Percentiles rank a stretch among this genome's conserved stretches.
Conservation (phyloP, 495 filamentous ascomycete genomes). For the Talaromyces thailandensis region DNA sequence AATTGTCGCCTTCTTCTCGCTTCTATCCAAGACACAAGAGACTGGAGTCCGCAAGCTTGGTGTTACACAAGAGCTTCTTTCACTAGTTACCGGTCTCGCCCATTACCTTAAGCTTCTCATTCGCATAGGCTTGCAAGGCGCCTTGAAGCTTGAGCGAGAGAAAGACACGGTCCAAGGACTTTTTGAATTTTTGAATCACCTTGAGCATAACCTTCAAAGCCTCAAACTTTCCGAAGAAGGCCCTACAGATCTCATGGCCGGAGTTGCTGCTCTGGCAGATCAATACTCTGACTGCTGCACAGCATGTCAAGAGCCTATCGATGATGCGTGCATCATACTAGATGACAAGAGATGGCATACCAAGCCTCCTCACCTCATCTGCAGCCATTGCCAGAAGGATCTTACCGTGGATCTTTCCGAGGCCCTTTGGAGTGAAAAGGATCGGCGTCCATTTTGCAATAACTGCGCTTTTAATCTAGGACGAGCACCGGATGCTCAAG, state of each 20-base stretch:
- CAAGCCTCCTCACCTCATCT: slow-evolving; percentile 59
- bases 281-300: slow-evolving; percentile 74
- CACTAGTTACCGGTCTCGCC: slow-evolving; percentile 89
- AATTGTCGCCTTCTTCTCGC: slow-evolving; percentile 93
- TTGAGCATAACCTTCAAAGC: slow-evolving; percentile 58
- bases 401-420: slow-evolving; percentile 54
- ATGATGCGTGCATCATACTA: slow-evolving; percentile 76
- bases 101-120: slow-evolving; percentile 98
- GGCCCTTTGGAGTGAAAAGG: slow-evolving; percentile 55
- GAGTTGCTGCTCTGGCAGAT: slow-evolving; percentile 64
- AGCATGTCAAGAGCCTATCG: slow-evolving; percentile 75
- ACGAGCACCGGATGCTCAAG: slow-evolving; percentile 36
- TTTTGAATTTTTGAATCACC: slow-evolving; percentile 68
- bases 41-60: slow-evolving; percentile 78
- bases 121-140: slow-evolving; percentile 89
- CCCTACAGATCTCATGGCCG: slow-evolving; percentile 62
- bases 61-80: slow-evolving; percentile 92
- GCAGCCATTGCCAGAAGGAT: slow-evolving; percentile 65
- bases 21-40: slow-evolving; percentile 90
- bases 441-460: slow-evolving; percentile 58
- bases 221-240: slow-evolving; percentile 50
- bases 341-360: slow-evolving; percentile 76
- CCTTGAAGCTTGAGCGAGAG: slow-evolving; percentile 84
- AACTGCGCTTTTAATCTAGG: slow-evolving; percentile 48
- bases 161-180: slow-evolving; percentile 64